Base-by-base conservation (phyloP, 345 rosid genomes). In the Psidium guajava region DNA sequence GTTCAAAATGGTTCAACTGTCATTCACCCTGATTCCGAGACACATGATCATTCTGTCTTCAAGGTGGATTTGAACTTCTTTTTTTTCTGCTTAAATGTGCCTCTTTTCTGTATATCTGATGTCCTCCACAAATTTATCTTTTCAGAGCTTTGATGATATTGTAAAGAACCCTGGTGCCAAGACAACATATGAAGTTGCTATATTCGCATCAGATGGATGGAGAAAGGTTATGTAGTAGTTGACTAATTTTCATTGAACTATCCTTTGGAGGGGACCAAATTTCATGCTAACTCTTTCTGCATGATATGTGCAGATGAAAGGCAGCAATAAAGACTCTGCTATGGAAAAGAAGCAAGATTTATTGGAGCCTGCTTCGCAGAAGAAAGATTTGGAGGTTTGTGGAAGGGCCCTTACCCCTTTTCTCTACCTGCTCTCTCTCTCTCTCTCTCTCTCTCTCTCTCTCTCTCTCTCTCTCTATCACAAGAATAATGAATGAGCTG, bases 111-210 rank as follows among this genome's bases (percentile, higher is more conserved):
- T 58, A 61, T 4, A 28, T 59, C 54, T 84, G 57, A 59, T 50
- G 25, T 42, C n/a, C 9, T 27, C 64, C 42, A 32, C 22, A 12
- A 24, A 69, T 69, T n/a, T 32, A n/a, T 36, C 28, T 82, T 77
- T 84, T 20, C 93, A 94, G 98, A 92, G 84, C 86, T 87, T 89
- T 36, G 93, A 89, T 53, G 93, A 91, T 83, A 86, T 84, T 87
- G 88, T 82, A 84, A 88, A 81, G 84, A 93, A 91, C 54, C 87
- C 90, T 56, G 93, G 92, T 86, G 90, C 92, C n/a, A 95, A 93
- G 91, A 93, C 96, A 86, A 91, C 99, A 53, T 92, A 91, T 87
- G 98, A 96, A 84, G 98, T 95, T 86, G 89, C 98, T 49, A 89
- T 97, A 58, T 93, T 93, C 85, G 95, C 91, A 69, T 91, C 98